These are phyloP conservation scores for Penicillium sp. DNA, from an alignment of 2,329 filamentous ascomycete species.

Conservation along the genomic window DNA sequence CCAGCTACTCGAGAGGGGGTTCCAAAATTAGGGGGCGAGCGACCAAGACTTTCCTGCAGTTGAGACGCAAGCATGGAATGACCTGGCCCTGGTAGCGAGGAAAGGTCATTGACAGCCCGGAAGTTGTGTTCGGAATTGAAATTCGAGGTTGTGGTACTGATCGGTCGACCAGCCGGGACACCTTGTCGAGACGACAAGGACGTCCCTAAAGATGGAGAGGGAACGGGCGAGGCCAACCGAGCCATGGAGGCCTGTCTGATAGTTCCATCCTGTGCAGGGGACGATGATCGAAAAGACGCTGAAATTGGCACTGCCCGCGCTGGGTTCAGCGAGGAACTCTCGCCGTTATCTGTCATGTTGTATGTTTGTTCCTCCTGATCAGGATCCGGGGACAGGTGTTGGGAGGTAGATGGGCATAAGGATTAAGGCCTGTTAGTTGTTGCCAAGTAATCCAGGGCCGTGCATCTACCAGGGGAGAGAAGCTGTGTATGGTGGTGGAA, in stretches of 20 bases:
- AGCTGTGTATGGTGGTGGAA: background rate
- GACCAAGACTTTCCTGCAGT: constrained; percentile 72
- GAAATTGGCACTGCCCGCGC: constrained; percentile 34
- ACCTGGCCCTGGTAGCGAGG: constrained; percentile 71
- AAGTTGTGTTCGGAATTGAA: constrained; percentile 60
- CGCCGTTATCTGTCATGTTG: constrained; percentile 38
- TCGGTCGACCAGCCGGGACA: constrained; percentile 35
- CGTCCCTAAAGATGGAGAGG: constrained; percentile 40
- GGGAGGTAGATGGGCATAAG: background rate
- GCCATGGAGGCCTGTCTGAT: constrained; percentile 56
- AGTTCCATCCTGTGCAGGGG: constrained; percentile 44
- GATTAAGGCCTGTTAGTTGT: background rate
- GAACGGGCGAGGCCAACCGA: constrained; percentile 57
- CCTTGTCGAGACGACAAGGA: constrained; percentile 41
- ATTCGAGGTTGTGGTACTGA: constrained; percentile 37
- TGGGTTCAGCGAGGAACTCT: constrained; percentile 36
- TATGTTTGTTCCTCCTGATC: background rate
- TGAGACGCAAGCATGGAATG: constrained; percentile 86
- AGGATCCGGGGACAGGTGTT: background rate
- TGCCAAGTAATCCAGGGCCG: background rate
- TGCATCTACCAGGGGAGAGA: background rate
- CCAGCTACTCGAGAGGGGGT: constrained; percentile 54
- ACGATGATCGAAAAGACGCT: constrained; percentile 34
- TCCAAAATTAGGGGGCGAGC: constrained; percentile 39
- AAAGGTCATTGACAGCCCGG: constrained; percentile 58